phyloP scores from a whole-genome alignment of 345 rosid species.

The Acer yangbiense region DNA sequence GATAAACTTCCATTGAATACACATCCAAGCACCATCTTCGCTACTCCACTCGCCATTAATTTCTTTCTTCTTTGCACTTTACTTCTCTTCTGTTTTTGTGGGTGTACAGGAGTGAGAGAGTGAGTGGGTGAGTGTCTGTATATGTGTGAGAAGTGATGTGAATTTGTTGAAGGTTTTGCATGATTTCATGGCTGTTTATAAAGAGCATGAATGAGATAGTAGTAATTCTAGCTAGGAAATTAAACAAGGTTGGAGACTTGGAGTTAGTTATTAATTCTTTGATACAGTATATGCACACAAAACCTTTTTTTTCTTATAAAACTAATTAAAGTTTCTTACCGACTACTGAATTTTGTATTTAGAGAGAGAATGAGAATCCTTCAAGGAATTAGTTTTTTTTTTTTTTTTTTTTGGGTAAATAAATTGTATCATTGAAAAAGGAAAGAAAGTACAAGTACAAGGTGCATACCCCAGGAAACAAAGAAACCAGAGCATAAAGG shows the following conservation, averaged over 20 bases:
- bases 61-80: background rate
- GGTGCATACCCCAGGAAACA: too few relatives aligned
- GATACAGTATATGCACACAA: background rate
- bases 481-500: too few relatives aligned
- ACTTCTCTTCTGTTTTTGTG: background rate
- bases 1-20: slow-evolving; percentile 27
- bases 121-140: background rate
- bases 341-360: too few relatives aligned
- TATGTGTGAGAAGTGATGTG: background rate
- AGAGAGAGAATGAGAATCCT: too few relatives aligned
- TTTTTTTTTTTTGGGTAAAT: too few relatives aligned
- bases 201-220: background rate
- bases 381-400: too few relatives aligned
- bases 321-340: too few relatives aligned
- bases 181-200: background rate
- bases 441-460: too few relatives aligned
- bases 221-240: background rate
- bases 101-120: too few relatives aligned
- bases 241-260: background rate
- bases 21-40: slow-evolving; percentile 19
- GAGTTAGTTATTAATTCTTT: too few relatives aligned
- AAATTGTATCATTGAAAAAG: too few relatives aligned
- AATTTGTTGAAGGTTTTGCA: background rate
- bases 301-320: too few relatives aligned
- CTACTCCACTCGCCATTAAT: slow-evolving; percentile 10